Percentiles rank a stretch among this genome's conserved stretches.
These are phyloP conservation scores for Citrus unshiu DNA, from an alignment of 345 rosid genomes.

Conservation along the genomic window DNA sequence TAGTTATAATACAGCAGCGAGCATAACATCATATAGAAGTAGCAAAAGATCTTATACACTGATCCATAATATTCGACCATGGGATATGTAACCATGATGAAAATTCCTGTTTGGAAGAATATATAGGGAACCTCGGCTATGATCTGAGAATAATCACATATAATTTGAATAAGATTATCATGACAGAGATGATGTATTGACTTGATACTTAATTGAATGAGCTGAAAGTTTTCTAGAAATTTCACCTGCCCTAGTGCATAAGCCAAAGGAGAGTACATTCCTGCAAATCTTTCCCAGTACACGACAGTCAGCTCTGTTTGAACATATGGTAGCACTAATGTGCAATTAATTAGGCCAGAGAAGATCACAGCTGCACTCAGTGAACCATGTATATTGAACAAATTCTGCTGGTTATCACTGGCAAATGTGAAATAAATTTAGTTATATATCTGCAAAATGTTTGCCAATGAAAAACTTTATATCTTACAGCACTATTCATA, in stretches of 20 bases:
- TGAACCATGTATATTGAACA: background rate
- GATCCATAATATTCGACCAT: background rate
- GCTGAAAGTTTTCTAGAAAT: background rate
- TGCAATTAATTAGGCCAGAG: background rate
- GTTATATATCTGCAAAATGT: background rate
- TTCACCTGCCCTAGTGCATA: background rate
- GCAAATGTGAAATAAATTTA: background rate
- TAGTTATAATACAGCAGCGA: background rate
- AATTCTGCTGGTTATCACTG: background rate
- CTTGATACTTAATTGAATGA: background rate
- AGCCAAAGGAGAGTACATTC: background rate
- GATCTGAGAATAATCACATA: background rate
- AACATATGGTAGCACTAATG: background rate
- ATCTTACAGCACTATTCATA: too few relatives aligned
- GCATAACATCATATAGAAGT: background rate
- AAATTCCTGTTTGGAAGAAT: background rate
- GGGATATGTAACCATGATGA: background rate
- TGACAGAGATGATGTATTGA: background rate
- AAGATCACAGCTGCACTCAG: background rate
- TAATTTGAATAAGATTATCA: background rate
- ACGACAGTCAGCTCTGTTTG: background rate
- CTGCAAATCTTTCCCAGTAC: slow-evolving; percentile 1
- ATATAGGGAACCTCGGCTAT: background rate
- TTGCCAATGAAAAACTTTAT: background rate
- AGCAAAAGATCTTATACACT: background rate